Base-by-base conservation (phyloP, 1,284 basidiomycete genomes). In the Rhodotorula sp. region DNA sequence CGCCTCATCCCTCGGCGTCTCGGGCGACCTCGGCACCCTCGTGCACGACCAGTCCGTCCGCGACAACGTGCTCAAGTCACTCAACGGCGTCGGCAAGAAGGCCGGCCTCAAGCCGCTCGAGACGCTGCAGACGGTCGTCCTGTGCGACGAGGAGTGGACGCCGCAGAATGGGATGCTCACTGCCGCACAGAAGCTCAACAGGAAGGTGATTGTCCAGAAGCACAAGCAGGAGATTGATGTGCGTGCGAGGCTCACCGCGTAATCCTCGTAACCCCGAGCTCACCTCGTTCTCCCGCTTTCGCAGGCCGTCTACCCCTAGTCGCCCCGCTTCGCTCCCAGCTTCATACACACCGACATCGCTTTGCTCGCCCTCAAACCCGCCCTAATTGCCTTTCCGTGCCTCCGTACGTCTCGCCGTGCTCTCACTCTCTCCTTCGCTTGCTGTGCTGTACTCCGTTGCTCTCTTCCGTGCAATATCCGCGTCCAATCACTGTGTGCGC, bases 101-200 rank as follows among this genome's bases (percentile, higher is more conserved):
- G 88, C 86, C 64, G 88, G 88, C 7, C 90, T 97, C 82, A 94
- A 91, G 83, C 80, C 84, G 53, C 86, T 92, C 82, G 94, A 98
- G 65, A 79, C 57, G 64, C 82, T 95, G 55, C 87, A 90, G 79
- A 87, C 84, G 20, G 87, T 95, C 46, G 85, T 96, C 51, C 81
- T 96, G 75, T 89, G 89, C 4, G 79, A 87, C 16, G 91, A 93
- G 22, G 92, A 95, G 82, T 95, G 93, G 93, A 94, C 91, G n/a
- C 90, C 92, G 0, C 88, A 93, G 83, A 90, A 81, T 73, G 92
- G 91, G 54, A 83, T 94, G 61, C 86, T 93, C 47, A 95, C 93
- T 0, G 90, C 92, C 47, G 92, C 92, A 52, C 92, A 94, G 85
- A 94, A 94, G 86, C 85, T 94, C 58, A 90, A 93, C 83, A 66